Base-by-base conservation (phyloP, 2,329 filamentous ascomycete species). In the Nothomitra cinnamomea region DNA sequence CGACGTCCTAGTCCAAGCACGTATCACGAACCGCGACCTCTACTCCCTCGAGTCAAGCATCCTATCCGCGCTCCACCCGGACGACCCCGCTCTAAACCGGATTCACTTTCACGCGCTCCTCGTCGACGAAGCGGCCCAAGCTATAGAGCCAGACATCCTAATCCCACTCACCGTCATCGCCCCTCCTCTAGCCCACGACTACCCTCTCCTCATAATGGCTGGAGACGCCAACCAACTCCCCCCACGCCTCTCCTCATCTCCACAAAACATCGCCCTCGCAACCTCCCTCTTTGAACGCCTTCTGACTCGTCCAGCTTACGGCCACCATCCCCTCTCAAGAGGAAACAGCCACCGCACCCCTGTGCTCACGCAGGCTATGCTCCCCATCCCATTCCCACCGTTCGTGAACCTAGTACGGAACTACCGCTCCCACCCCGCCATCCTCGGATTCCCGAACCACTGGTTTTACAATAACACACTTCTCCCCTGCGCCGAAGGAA, bases 41-140 rank as follows among this genome's bases (percentile, higher is more conserved):
- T 65, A 63, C 56, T 58, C 57, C 8, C 58, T 70, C 19, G 65
- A 69, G 53, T 61, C 58, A n/a, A 62, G 60, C 15, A 61, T 69
- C 28, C 25, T 58, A 1, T 57, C 59, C 24, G 58, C 63, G 3
- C 58, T 69, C 17, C 63, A 66, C 42, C 62, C 65, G 5, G 61
- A 61, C 49, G 51, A 56, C 36, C 24, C 57, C 53, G 51, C 54
- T 12, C 51, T 58, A 59, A 25, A 17, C 38, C 55, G 57, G 51
- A 58, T 70, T 21, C 68, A 72, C 57, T 72, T 69, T 69, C 65
- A 63, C 12, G 70, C 69, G 4, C 60, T 72, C 1, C 56, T 72
- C 10, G 61, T 72, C 35, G 70, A 72, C 56, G 70, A 72, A 61
- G 70, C 70, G 13, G 70, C 69, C 5, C 70, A 72, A 60, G 68